Evolutionary conservation across 2,329 filamentous ascomycete species (phyloP), one percentile per base, ranked within the genome.

Genomic region (Conoideocrella luteorostrata): DNA sequence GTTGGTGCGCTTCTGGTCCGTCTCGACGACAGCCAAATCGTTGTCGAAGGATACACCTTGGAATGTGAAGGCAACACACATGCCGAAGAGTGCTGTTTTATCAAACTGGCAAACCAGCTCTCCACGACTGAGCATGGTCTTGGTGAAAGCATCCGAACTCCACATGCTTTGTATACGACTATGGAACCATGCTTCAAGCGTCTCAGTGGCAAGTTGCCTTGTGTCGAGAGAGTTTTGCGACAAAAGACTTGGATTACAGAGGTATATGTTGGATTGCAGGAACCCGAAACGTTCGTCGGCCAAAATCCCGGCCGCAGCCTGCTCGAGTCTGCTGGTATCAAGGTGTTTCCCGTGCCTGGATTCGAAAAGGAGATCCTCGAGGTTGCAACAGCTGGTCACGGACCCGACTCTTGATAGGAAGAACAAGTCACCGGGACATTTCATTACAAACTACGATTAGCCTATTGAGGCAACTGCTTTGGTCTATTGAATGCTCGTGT

Each of bases 1-100:
- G 90, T 98, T 18, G 93, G 93, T 33, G 93, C 93, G n/a, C 64
- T 95, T n/a, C 74, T 97, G 30, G 74, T 93, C 17, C 72, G 80
- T 46, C 61, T 71, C 12, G 65, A 66, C 23, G 44, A 43, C 43
- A 37, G 44, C 10, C 33, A 72, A 69, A 70, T 94, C 46, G 72
- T 94, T 22, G 78, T 86, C 1, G 86, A 87, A 2, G 91, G 93
- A 43, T 97, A 91, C 68, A 96, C 93, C 0, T 75, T 96, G 46
- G 91, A 98, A 64, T 79, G 90, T 4, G 75, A 81, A 0, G 93
- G 91, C 33, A 98, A 98, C 67, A 97, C 93, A 0, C 93, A 98
- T 59, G 93, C 93, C 4, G 93, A 98, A 61, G 89, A 98, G 67
- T 91, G 85, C 63, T 95, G 88, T 58, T 75, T 98, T 45, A 66